Evolutionary conservation across 78 protist genomes (phyloP).

Genomic region (Paulinella micropora): DNA sequence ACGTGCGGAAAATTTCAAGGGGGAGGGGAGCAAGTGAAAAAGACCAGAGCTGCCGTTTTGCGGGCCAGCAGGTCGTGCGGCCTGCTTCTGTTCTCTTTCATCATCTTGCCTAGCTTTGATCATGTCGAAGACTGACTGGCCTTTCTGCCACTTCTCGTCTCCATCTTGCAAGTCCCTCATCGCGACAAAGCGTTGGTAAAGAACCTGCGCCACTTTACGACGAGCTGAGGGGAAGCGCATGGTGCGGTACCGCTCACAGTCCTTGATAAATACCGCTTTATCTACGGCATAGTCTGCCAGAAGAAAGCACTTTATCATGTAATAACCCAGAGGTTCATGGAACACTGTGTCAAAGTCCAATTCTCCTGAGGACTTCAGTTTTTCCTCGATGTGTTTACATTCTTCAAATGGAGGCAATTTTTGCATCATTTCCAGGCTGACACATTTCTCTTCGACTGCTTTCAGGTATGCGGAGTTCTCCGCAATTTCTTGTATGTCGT

Average conservation of each 20-base stretch:
- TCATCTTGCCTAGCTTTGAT: neutral
- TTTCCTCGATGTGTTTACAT: neutral
- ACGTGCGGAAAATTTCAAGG: no score
- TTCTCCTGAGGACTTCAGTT: neutral
- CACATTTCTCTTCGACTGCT: neutral
- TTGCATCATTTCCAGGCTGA: neutral
- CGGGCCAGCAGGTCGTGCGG: no score
- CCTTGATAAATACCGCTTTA: neutral
- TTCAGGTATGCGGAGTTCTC: neutral
- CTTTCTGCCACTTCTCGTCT: neutral
- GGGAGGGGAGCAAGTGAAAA: no score
- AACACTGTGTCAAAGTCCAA: neutral
- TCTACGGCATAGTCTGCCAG: neutral
- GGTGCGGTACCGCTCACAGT: neutral
- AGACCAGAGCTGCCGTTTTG: no score
- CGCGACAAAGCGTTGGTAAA: neutral
- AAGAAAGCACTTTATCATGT: constrained; percentile 7
- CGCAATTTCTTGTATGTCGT: neutral
- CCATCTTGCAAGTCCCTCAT: no score
- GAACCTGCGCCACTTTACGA: neutral
- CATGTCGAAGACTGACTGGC: neutral
- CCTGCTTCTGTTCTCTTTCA: no score
- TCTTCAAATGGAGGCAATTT: neutral
- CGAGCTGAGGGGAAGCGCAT: neutral
- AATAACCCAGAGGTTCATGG: neutral